Evolutionary conservation across 805 yeast species (phyloP), one percentile per base, ranked within the genome.

Genomic region (Trichomonascus vanleenenianus): DNA sequence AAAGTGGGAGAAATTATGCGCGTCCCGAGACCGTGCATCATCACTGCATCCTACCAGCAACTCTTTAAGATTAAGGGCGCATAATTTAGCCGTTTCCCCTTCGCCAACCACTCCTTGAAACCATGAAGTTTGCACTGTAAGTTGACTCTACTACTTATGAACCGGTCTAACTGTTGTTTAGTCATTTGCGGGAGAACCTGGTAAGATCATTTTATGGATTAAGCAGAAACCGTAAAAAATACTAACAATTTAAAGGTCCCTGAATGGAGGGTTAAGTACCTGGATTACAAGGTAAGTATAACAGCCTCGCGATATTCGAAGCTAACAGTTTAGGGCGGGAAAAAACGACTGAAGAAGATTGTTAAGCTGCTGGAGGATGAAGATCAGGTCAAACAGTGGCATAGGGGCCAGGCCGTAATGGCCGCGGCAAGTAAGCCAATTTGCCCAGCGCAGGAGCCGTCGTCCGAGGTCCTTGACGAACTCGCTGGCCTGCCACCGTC

Each of bases 311-410:
- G 15, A 34, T 14, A 10, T 11, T 30, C 36, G 19, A 10, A 11
- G 15, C 12, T 14, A 14, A 30, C 30, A 32, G 36, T 16, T 20
- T 39, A 56, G 64, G 57, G 56, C 9, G 83, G 84, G 36, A 79
- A 79, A 57, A 73, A 75, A 58, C 58, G 70, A 35, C 73, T 79
- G 45, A 72, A 73, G 49, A 64, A 64, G 44, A 56, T 70, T n/a
- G 47, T 35, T 39, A 50, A 56, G 45, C 27, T 22, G 52, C 16
- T 16, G 10, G 22, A 35, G 14, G 39, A 16, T 7, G 25, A 35
- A 25, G 25, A 12, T 14, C 39, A 35, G 3, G 20, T 12, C 22
- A 16, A 14, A 3, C 35, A 32, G 35, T 14, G 35, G 9, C 14
- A n/a, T n/a, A 32, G 15, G 2, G 16, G 12, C 3, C 30, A 37